phyloP scores from a whole-genome alignment of 768 basidiomycete species.

The Termitomyces sp. region DNA sequence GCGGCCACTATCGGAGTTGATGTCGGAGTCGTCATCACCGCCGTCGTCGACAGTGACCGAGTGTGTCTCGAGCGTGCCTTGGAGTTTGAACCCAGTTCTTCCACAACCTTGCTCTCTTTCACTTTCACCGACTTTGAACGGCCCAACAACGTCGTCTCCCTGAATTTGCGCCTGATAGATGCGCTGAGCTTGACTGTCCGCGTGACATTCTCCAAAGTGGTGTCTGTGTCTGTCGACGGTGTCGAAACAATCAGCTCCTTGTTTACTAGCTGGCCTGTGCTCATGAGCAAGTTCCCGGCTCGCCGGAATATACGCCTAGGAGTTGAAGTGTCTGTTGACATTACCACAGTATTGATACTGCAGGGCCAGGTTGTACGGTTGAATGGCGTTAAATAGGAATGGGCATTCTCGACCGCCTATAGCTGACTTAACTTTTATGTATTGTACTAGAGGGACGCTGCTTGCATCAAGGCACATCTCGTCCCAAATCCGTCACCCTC shows the following conservation, averaged over 20 bases:
- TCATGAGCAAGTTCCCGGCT: constrained; percentile 30
- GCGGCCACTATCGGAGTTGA: constrained; percentile 1
- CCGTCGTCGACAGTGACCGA: constrained; percentile 6
- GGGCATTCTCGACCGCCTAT: constrained; percentile 1
- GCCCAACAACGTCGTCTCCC: constrained; percentile 23
- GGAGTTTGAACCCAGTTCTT: background rate
- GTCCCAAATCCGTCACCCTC: background rate
- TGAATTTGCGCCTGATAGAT: constrained; percentile 30
- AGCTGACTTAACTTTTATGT: background rate
- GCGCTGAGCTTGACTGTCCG: constrained; percentile 16
- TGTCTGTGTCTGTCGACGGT: constrained; percentile 4
- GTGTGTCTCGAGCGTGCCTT: constrained; percentile 4
- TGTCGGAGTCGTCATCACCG: constrained; percentile 4
- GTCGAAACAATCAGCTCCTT: constrained; percentile 15
- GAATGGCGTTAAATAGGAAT: background rate
- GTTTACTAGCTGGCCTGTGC: constrained; percentile 20
- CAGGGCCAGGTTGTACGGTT: background rate
- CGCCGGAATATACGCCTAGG: constrained; percentile 26
- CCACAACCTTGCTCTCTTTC: background rate
- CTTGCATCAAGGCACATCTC: constrained; percentile 3
- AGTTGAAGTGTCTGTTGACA: constrained; percentile 1
- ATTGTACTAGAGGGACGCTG: background rate
- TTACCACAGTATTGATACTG: background rate
- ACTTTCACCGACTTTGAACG: constrained; percentile 21
- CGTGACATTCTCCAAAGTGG: background rate